Percentiles rank a stretch among this genome's conserved stretches.
These are phyloP conservation scores for Dioscorea zingiberensis DNA, from an alignment of 106 monocot species.

Conservation along the genomic window DNA sequence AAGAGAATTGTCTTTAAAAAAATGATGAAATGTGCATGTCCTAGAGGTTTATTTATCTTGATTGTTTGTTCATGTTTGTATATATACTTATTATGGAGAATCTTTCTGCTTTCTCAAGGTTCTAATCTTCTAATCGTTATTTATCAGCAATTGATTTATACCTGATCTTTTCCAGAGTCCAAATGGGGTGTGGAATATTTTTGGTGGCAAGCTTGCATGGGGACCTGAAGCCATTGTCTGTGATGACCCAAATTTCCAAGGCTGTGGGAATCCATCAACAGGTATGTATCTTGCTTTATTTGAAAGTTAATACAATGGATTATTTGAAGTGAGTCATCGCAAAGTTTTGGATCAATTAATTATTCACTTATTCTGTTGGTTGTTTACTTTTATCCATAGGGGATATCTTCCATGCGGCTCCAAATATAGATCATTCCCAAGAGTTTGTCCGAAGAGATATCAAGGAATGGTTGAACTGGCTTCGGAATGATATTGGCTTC, in stretches of 20 bases:
- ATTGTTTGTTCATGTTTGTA: no score
- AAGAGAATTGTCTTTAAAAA: no score
- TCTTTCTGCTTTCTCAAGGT: no score
- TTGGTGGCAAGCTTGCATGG: constrained; percentile 40
- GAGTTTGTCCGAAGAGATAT: constrained; percentile 29
- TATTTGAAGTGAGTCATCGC: no score
- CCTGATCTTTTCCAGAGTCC: constrained; percentile 19
- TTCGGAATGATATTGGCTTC: constrained; percentile 30
- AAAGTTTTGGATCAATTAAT: neutral
- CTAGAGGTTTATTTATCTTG: no score
- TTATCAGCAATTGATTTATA: neutral
- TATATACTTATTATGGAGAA: no score
- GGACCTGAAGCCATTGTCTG: constrained; percentile 39
- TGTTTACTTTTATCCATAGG: constrained; percentile 12
- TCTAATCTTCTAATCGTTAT: neutral
- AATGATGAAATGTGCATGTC: no score
- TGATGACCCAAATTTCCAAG: constrained; percentile 45
- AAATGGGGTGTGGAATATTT: constrained; percentile 43
- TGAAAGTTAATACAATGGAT: no score
- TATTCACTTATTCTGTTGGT: neutral
- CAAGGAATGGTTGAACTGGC: constrained; percentile 39
- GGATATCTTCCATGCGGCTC: constrained; percentile 36
- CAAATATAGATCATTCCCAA: constrained; percentile 33
- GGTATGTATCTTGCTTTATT: constrained; percentile 12
- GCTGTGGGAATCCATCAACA: constrained; percentile 34